Conservation (phyloP, 257 asterid species). For the Solanum chilense region DNA sequence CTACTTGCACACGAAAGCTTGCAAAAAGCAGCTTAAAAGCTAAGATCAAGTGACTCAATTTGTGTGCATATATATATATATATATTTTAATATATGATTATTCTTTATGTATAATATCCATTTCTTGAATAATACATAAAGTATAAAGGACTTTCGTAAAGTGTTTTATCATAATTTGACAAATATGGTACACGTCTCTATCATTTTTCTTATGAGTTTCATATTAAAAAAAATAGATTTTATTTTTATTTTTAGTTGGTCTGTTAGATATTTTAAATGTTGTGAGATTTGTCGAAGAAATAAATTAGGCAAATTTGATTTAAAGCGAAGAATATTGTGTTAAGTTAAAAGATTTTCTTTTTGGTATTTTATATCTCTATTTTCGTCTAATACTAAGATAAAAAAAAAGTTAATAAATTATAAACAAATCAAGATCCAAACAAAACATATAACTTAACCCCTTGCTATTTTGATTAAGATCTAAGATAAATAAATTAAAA, state of each 20-base stretch:
- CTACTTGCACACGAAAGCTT: background rate
- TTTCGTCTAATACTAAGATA: background rate
- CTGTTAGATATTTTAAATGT: background rate
- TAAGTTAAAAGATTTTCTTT: no score
- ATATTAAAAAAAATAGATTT: no score
- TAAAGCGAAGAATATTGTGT: background rate
- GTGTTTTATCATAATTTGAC: background rate
- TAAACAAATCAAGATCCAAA: background rate
- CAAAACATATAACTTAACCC: background rate
- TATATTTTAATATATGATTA: background rate
- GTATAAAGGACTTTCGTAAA: background rate
- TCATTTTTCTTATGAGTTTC: background rate
- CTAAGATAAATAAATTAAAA: background rate
- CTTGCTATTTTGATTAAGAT: background rate
- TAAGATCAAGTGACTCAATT: background rate
- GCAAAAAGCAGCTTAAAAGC: background rate
- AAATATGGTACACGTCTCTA: background rate
- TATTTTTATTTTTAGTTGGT: no score
- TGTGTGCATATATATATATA: background rate
- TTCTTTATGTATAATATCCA: background rate
- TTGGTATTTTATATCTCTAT: fast-evolving
- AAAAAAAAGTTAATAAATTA: background rate
- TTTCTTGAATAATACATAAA: background rate
- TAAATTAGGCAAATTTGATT: background rate
- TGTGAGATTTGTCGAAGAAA: background rate